Percentiles rank a stretch among this genome's conserved stretches.
Conservation (phyloP, 148 eudicot species). For the Nyssa sinensis region DNA sequence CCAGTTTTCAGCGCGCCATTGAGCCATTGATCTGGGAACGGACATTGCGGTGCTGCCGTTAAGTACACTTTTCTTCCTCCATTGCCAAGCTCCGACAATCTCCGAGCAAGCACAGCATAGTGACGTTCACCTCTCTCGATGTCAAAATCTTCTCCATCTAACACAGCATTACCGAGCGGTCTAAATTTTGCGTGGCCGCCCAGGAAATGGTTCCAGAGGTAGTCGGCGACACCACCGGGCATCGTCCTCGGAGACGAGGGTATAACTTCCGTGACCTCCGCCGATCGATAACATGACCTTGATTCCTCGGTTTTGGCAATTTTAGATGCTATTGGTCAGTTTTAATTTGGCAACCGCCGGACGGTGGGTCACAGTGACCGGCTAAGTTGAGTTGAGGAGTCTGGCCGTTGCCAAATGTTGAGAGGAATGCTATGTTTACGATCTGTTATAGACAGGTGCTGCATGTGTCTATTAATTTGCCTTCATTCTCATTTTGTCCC, state of each 20-base stretch:
- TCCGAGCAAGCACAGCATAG: constrained; percentile 14
- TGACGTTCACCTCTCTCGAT: constrained; percentile 25
- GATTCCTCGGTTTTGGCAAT: constrained; percentile 11
- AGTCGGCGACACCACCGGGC: constrained; percentile 21
- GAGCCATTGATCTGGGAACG: constrained; percentile 21
- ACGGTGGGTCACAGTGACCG: constrained; percentile 27
- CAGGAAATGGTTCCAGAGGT: constrained; percentile 26
- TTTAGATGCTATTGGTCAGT: not conserved
- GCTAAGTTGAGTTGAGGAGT: constrained; percentile 15
- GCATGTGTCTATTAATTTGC: constrained; percentile 19
- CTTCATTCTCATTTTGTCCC: constrained; percentile 24
- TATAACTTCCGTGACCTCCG: constrained; percentile 16
- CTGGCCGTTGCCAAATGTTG: constrained; percentile 15
- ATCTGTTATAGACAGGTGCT: constrained; percentile 1
- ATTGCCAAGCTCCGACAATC: constrained; percentile 3
- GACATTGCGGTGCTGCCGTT: constrained; percentile 32
- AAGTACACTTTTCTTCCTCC: constrained; percentile 24
- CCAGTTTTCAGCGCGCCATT: constrained; percentile 22
- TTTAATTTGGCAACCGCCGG: constrained; percentile 9
- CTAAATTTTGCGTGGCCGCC: constrained; percentile 17
- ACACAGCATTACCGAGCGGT: constrained; percentile 22
- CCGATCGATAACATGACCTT: constrained; percentile 32
- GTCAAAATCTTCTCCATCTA: constrained; percentile 35
- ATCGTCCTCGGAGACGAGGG: constrained; percentile 18
- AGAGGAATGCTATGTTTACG: constrained; percentile 23